Conservation (phyloP, 1,139 yeast genomes). For the Suhomyces ambrosiae region DNA sequence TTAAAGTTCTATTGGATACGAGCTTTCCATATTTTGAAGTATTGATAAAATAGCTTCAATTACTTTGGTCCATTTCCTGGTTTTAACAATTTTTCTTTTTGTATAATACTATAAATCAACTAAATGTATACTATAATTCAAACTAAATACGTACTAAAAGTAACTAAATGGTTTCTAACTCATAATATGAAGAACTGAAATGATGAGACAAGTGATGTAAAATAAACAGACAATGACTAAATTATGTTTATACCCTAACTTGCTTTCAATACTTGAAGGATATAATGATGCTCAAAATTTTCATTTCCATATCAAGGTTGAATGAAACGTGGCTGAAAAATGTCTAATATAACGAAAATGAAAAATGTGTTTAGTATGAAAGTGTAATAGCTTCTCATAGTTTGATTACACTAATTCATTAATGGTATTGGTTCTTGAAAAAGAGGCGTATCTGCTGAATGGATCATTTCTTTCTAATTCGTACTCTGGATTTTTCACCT, state of each 20-base stretch:
- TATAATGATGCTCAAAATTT: too few relatives aligned
- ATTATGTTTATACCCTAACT: too few relatives aligned
- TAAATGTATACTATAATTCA: too few relatives aligned
- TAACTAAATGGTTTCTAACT: background rate
- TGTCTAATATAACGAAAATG: too few relatives aligned
- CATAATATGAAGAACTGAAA: constrained; percentile 1
- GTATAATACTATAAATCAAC: too few relatives aligned
- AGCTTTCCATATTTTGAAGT: background rate
- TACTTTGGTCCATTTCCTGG: too few relatives aligned
- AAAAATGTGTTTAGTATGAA: background rate
- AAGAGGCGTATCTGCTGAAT: constrained; percentile 29
- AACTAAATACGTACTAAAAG: background rate
- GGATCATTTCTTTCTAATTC: constrained; percentile 32
- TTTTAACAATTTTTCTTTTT: too few relatives aligned
- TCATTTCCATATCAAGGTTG: too few relatives aligned
- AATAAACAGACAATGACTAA: background rate
- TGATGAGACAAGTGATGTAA: background rate
- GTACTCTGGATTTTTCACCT: constrained; percentile 27
- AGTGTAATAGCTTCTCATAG: background rate
- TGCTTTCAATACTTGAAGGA: too few relatives aligned
- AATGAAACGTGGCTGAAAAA: too few relatives aligned
- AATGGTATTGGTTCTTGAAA: constrained; percentile 28
- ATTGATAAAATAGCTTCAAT: too few relatives aligned
- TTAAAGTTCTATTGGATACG: background rate
- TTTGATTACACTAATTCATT: constrained; percentile 13